These are phyloP conservation scores for Kodamaea lidongshanica DNA, from an alignment of 805 yeast species.

Conservation along the genomic window DNA sequence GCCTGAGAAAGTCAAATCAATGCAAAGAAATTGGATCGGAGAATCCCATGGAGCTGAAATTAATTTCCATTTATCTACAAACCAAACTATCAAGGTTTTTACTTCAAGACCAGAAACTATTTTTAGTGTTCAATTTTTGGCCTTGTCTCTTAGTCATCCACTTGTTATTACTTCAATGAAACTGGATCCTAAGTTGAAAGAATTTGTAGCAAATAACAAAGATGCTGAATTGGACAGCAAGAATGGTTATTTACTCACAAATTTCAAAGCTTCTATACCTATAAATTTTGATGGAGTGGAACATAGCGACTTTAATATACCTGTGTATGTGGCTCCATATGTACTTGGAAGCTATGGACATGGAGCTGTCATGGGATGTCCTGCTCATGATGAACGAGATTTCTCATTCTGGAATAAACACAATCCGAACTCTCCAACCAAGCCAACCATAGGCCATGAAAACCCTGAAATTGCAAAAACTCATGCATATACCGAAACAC, in stretches of 20 bases:
- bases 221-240: constrained; percentile 23
- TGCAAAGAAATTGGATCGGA: constrained; percentile 96
- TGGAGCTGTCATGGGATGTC: constrained; percentile 98
- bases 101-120: constrained; percentile 91
- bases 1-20: constrained; percentile 83
- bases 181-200: constrained; percentile 33
- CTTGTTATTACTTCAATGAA: constrained; percentile 37
- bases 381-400: constrained; percentile 88
- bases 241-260: constrained; percentile 55
- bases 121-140: constrained; percentile 75
- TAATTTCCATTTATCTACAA: constrained; percentile 34
- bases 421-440: constrained; percentile 38
- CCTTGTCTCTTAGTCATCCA: constrained; percentile 69
- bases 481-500: constrained; percentile 36
- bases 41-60: constrained; percentile 75
- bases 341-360: constrained; percentile 78
- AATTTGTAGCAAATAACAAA: constrained; percentile 51
- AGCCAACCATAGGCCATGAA: constrained; percentile 42
- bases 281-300: constrained; percentile 30
- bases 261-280: constrained; percentile 53
- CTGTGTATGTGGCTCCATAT: constrained; percentile 86
- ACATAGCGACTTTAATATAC: constrained; percentile 34
- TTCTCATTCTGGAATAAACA: constrained; percentile 70
- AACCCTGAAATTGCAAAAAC: constrained; percentile 11
- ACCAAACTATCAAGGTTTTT: constrained; percentile 45